A percentile compares a stretch with the other conserved stretches of the same genome.
phyloP scores from a whole-genome alignment of 306 rosid species.

The Amphicarpaea edgeworthii region DNA sequence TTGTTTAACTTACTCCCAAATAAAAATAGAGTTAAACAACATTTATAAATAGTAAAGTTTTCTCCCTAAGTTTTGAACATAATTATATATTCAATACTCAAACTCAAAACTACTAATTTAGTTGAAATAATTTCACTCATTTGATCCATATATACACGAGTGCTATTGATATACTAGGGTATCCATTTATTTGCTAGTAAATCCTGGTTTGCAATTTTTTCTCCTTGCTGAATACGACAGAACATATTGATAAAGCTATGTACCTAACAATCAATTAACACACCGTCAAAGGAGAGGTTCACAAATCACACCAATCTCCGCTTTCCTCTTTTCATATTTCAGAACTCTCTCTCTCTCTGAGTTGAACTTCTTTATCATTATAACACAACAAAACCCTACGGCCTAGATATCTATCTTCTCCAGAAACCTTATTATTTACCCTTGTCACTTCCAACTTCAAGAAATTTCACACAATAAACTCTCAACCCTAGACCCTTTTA shows the following conservation, averaged over 20 bases:
- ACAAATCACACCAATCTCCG: constrained; percentile 50
- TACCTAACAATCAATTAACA: constrained; percentile 44
- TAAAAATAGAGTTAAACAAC: no score
- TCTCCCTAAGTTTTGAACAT: no score
- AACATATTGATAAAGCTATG: constrained; percentile 44
- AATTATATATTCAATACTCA: no score
- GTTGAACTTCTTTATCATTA: constrained; percentile 43
- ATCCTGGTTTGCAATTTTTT: neutral
- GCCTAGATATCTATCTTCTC: constrained; percentile 30
- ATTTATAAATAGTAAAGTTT: no score
- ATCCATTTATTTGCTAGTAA: neutral
- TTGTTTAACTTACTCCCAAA: no score
- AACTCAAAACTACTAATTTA: no score
- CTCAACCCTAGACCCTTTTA: constrained; percentile 31
- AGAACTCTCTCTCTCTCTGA: constrained; percentile 13
- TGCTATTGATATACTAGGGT: no score
- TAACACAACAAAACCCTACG: constrained; percentile 50
- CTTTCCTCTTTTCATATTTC: constrained; percentile 54
- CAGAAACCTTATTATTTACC: constrained; percentile 24
- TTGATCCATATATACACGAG: no score
- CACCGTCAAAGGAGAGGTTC: constrained; percentile 49
- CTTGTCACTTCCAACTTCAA: constrained; percentile 34
- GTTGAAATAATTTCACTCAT: no score
- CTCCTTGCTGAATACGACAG: neutral
- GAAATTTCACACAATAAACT: neutral